These are phyloP conservation scores for Nicotiana tomentosiformis DNA, from an alignment of 257 asterid genomes.

Conservation along the genomic window DNA sequence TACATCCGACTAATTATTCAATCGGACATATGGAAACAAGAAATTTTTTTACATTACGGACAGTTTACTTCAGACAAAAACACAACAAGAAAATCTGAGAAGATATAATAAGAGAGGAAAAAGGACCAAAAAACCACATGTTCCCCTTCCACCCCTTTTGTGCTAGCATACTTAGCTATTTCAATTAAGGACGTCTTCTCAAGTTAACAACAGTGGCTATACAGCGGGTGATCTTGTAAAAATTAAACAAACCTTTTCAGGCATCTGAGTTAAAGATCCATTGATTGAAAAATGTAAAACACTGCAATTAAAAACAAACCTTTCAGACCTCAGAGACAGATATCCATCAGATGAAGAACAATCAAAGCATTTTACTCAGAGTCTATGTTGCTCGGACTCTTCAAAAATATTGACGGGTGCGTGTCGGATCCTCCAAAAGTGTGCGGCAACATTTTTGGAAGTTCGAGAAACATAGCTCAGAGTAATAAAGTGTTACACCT, in stretches of 20 bases:
- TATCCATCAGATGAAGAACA: background rate
- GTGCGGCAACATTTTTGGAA: too few relatives aligned
- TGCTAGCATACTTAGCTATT: background rate
- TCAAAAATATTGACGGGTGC: too few relatives aligned
- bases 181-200: background rate
- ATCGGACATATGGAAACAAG: background rate
- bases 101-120: background rate
- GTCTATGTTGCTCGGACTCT: too few relatives aligned
- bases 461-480: too few relatives aligned
- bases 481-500: too few relatives aligned
- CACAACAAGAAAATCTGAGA: background rate
- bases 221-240: background rate
- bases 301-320: background rate
- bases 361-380: background rate
- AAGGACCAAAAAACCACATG: background rate
- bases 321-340: background rate
- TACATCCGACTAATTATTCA: background rate
- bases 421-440: too few relatives aligned
- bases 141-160: background rate
- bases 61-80: background rate
- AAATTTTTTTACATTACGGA: background rate
- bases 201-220: background rate
- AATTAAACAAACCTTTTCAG: background rate
- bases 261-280: background rate
- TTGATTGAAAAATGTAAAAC: background rate